These are phyloP conservation scores for Nicotiana sylvestris DNA, from an alignment of 257 asterid species.

Conservation along the genomic window DNA sequence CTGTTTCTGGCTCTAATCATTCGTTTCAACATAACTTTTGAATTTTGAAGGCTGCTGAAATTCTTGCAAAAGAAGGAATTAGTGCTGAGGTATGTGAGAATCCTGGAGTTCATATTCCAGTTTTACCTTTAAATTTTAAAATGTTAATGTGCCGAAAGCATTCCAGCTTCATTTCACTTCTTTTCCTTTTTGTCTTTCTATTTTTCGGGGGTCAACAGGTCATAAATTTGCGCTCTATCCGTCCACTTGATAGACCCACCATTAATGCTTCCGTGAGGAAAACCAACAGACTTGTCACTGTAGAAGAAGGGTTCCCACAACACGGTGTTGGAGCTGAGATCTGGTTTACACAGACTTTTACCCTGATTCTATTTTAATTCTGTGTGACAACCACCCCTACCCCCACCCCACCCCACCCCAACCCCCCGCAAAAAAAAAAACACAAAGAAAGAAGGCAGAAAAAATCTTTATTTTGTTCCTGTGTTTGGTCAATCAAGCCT, in stretches of 20 bases:
- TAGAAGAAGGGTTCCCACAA: slow-evolving; percentile 85
- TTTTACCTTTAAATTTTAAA: background rate
- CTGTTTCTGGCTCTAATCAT: background rate
- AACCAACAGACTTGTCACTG: slow-evolving; percentile 76
- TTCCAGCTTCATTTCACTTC: background rate
- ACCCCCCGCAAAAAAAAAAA: background rate
- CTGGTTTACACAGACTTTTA: slow-evolving; percentile 36
- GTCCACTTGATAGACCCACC: slow-evolving; percentile 77
- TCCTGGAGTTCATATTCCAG: background rate
- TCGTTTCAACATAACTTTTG: background rate
- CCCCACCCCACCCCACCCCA: background rate
- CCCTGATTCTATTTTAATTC: slow-evolving; percentile 7
- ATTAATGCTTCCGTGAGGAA: slow-evolving; percentile 76
- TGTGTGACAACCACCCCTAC: background rate
- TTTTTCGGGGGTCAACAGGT: slow-evolving; percentile 30
- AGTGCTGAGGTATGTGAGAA: slow-evolving; percentile 61
- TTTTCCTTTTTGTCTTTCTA: background rate
- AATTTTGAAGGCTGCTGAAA: slow-evolving; percentile 67
- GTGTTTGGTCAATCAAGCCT: background rate
- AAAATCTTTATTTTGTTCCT: background rate
- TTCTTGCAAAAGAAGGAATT: slow-evolving; percentile 71
- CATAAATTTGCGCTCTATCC: slow-evolving; percentile 73
- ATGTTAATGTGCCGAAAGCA: background rate
- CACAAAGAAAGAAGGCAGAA: background rate
- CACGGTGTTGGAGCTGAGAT: slow-evolving; percentile 92